A percentile compares a stretch with the other conserved stretches of the same genome.
Evolutionary conservation across 2,329 filamentous ascomycete species (phyloP).

Genomic region (Grosmannia serpens): DNA sequence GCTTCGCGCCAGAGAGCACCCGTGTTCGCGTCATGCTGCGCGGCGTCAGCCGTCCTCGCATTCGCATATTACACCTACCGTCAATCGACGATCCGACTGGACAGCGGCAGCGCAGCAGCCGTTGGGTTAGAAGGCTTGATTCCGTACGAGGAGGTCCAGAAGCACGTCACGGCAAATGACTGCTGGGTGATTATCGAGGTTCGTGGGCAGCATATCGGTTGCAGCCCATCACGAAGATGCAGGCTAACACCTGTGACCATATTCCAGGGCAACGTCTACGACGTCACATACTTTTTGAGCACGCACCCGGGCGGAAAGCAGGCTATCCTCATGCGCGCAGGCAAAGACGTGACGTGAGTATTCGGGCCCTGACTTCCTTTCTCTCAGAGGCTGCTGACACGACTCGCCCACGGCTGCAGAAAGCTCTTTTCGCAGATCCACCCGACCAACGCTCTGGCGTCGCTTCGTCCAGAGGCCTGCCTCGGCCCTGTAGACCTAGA

Average conservation of each 20-base stretch:
- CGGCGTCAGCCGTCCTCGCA: not conserved
- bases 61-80: not conserved
- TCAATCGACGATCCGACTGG: not conserved
- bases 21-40: not conserved
- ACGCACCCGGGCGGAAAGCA: constrained; percentile 62
- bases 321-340: constrained; percentile 5
- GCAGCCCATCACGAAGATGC: not conserved
- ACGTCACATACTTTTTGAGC: constrained; percentile 72
- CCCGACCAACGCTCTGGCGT: not conserved
- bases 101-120: not conserved
- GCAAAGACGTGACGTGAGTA: constrained; percentile 5
- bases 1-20: not conserved
- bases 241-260: not conserved
- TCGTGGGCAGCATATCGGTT: not conserved
- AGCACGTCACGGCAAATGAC: constrained; percentile 1
- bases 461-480: constrained; percentile 1
- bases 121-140: not conserved
- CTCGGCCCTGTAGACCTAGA: not conserved
- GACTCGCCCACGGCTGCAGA: not conserved
- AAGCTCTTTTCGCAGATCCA: constrained; percentile 5
- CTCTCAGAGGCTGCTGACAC: not conserved
- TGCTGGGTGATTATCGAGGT: constrained; percentile 8
- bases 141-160: constrained; percentile 5
- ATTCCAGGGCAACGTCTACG: constrained; percentile 47
- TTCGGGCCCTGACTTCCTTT: not conserved